phyloP scores from a whole-genome alignment of 371 early-diverging fungal genomes.

The Basidiobolus meristosporus region DNA sequence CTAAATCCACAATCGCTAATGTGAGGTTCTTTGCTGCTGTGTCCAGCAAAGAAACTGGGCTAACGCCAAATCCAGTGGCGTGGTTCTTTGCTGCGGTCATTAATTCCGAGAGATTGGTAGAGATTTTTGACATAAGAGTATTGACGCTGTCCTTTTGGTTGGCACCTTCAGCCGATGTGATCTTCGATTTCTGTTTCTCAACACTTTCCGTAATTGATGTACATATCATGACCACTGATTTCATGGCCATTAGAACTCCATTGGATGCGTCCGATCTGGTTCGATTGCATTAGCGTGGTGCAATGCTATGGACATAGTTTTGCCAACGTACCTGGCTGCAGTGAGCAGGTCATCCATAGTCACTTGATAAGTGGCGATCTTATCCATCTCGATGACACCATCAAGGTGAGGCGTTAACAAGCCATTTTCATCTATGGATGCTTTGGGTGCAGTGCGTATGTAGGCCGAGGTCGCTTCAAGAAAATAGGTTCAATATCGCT shows the following conservation, averaged over 20 bases:
- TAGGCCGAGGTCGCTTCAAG: constrained; percentile 10
- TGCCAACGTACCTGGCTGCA: too few species aligned
- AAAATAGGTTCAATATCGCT: neutral
- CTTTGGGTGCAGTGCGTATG: constrained; percentile 14
- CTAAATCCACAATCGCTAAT: too few species aligned
- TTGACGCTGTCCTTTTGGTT: too few species aligned
- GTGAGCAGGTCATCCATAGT: constrained; percentile 72
- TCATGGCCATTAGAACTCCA: constrained; percentile 60
- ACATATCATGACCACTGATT: constrained; percentile 61
- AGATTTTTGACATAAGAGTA: too few species aligned
- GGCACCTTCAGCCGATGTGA: constrained; percentile 24
- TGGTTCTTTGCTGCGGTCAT: constrained; percentile 61
- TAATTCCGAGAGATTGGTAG: constrained; percentile 35
- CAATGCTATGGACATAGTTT: too few species aligned
- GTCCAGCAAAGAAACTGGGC: constrained; percentile 48
- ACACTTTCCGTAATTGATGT: constrained; percentile 64
- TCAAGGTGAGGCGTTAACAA: constrained; percentile 21
- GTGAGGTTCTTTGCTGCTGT: too few species aligned
- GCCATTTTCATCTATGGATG: constrained; percentile 12
- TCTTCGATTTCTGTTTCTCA: constrained; percentile 21
- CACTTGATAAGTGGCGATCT: constrained; percentile 50
- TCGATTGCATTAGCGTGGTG: neutral
- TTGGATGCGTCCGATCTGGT: constrained; percentile 38
- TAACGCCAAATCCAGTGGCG: constrained; percentile 48
- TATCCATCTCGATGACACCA: constrained; percentile 45